These are phyloP conservation scores for Phytophthora idaei DNA, from an alignment of 352 stramenopile species.

Conservation along the genomic window DNA sequence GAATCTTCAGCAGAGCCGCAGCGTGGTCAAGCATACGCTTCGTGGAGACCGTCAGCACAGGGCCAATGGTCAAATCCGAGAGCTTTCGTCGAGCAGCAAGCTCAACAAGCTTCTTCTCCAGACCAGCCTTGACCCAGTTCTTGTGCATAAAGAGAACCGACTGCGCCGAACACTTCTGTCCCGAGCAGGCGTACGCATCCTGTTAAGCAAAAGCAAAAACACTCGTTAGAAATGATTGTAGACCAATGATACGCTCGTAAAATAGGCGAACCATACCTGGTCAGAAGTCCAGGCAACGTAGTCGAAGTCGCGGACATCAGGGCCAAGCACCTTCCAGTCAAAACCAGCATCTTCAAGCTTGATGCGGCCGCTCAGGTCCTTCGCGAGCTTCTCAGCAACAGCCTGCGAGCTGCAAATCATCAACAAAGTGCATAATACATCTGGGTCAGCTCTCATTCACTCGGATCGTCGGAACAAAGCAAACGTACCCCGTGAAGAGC, in stretches of 20 bases:
- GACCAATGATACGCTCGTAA: not conserved
- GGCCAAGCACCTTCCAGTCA: constrained; percentile 98
- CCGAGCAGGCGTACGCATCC: constrained; percentile 98
- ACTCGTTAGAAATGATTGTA: constrained; percentile 7
- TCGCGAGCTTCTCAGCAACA: constrained; percentile 93
- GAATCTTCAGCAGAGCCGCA: constrained; percentile 91
- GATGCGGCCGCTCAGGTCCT: constrained; percentile 91
- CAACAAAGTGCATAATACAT: constrained; percentile 12
- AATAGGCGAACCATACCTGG: constrained; percentile 59
- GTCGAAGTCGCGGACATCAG: constrained; percentile 95
- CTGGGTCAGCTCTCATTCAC: constrained; percentile 6
- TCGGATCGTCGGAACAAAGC: not conserved
- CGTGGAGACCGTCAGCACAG: constrained; percentile 97
- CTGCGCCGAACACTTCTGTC: constrained; percentile 99
- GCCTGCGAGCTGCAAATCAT: constrained; percentile 68
- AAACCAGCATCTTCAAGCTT: constrained; percentile 99
- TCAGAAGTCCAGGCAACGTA: constrained; percentile 98
- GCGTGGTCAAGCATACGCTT: constrained; percentile 95
- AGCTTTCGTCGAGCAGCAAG: constrained; percentile 92
- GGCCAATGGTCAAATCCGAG: constrained; percentile 95
- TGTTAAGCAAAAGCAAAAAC: constrained; percentile 12
- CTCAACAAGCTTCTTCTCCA: constrained; percentile 93
- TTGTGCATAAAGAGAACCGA: constrained; percentile 99
- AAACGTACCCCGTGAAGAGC: constrained; percentile 95
- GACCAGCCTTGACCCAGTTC: constrained; percentile 92